Evolutionary conservation across 306 rosid species (phyloP).

Genomic region (Ceratonia siliqua): DNA sequence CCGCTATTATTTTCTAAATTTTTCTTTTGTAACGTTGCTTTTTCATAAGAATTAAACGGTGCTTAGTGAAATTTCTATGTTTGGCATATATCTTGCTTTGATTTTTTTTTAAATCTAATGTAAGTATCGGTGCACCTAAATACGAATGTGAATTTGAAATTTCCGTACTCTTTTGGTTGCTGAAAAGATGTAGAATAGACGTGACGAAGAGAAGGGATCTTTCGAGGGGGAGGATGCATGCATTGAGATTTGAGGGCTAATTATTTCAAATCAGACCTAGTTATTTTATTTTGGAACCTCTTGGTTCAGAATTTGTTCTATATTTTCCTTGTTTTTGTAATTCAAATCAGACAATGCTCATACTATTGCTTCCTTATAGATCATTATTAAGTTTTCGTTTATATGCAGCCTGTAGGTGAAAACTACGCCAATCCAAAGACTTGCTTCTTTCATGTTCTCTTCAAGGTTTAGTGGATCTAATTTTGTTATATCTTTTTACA

Average conservation of each 20-base stretch:
- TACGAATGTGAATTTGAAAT: neutral
- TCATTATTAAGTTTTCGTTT: slow-evolving; percentile 23
- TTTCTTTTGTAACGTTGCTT: too few species aligned
- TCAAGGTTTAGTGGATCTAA: slow-evolving; percentile 62
- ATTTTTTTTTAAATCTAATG: too few species aligned
- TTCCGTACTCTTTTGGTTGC: neutral
- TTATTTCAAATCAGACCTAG: neutral
- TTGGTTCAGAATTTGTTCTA: neutral
- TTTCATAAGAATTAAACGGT: too few species aligned
- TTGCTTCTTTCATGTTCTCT: slow-evolving; percentile 92
- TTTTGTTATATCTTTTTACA: neutral
- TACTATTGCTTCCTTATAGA: slow-evolving; percentile 1
- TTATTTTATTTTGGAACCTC: too few species aligned
- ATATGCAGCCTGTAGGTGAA: slow-evolving; percentile 78
- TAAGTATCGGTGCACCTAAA: too few species aligned
- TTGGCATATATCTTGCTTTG: neutral
- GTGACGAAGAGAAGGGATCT: neutral
- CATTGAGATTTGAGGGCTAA: neutral
- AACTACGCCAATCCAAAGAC: slow-evolving; percentile 94
- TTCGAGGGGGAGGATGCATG: neutral
- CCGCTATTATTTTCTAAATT: too few species aligned
- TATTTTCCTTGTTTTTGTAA: neutral
- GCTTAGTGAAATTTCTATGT: slow-evolving; percentile 9
- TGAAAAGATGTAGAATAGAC: neutral
- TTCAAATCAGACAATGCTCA: too few species aligned